Percentiles rank a stretch among this genome's conserved stretches.
phyloP scores from a whole-genome alignment of 1,284 basidiomycete species.

The Golubevia sp. region DNA sequence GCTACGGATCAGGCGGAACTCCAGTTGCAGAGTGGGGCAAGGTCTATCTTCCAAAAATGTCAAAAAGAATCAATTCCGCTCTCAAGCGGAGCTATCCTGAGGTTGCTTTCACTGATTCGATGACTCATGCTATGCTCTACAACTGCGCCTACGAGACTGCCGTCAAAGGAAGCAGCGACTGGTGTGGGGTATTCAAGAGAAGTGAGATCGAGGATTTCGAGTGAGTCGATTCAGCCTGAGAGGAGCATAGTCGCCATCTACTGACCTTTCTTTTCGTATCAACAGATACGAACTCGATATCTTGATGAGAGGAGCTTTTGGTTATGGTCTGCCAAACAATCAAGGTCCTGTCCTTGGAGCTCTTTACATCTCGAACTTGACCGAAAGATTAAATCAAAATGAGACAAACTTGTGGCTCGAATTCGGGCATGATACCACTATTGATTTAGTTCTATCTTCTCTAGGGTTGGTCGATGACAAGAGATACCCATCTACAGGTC shows the following conservation, averaged over 20 bases:
- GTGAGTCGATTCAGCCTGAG: conserved; percentile 39
- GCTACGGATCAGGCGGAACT: conserved; percentile 61
- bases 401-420: conserved; percentile 54
- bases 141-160: conserved; percentile 66
- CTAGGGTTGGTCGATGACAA: conserved; percentile 63
- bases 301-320: conserved; percentile 65
- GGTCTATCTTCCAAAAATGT: conserved; percentile 64
- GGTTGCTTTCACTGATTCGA: conserved; percentile 10
- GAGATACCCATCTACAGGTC: conserved; percentile 49
- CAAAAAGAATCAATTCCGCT: conserved; percentile 62
- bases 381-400: conserved; percentile 61
- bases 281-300: conserved; percentile 64
- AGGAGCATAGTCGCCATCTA: background rate
- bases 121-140: conserved; percentile 65
- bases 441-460: conserved; percentile 65
- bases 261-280: background rate
- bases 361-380: conserved; percentile 64
- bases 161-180: conserved; percentile 62
- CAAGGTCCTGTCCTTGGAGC: conserved; percentile 65
- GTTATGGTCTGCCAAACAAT: conserved; percentile 63
- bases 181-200: conserved; percentile 64
- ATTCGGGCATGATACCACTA: conserved; percentile 67
- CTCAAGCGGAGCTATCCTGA: conserved; percentile 38
- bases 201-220: conserved; percentile 64
- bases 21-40: conserved; percentile 60